Evolutionary conservation across 345 rosid genomes (phyloP).

Genomic region (Litchi chinensis): DNA sequence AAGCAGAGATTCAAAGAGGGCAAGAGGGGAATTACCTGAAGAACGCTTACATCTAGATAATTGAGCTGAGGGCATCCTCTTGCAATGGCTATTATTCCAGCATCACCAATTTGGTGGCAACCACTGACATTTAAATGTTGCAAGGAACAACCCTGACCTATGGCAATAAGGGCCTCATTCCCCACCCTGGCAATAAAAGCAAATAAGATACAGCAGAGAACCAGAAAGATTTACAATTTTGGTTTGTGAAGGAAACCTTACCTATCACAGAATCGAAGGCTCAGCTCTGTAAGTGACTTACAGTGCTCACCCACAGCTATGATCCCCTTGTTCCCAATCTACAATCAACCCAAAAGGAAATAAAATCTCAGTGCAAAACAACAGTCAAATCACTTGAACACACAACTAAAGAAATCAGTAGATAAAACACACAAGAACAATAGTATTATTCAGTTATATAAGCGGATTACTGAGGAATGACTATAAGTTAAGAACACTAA

Average conservation of each 20-base stretch:
- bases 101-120: conserved; percentile 81
- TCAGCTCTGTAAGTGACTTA: conserved; percentile 74
- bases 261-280: conserved; percentile 90
- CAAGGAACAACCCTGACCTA: conserved; percentile 78
- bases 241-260: conserved; percentile 24
- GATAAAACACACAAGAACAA: not conserved
- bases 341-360: conserved; percentile 10
- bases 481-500: not conserved
- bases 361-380: not conserved
- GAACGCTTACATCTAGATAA: conserved; percentile 81
- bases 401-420: not conserved
- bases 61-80: conserved; percentile 79
- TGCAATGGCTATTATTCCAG: conserved; percentile 81
- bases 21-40: conserved; percentile 53
- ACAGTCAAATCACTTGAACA: not conserved
- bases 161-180: conserved; percentile 72
- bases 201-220: not conserved
- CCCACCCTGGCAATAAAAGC: conserved; percentile 57
- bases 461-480: not conserved
- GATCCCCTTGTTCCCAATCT: conserved; percentile 88
- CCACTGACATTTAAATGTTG: conserved; percentile 81
- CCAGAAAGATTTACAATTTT: not conserved
- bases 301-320: conserved; percentile 78
- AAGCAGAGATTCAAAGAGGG: not conserved
- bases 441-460: not conserved